A percentile compares a stretch with the other conserved stretches of the same genome.
Evolutionary conservation across 1,139 yeast genomes (phyloP).

Genomic region (Kodamaea sp.): DNA sequence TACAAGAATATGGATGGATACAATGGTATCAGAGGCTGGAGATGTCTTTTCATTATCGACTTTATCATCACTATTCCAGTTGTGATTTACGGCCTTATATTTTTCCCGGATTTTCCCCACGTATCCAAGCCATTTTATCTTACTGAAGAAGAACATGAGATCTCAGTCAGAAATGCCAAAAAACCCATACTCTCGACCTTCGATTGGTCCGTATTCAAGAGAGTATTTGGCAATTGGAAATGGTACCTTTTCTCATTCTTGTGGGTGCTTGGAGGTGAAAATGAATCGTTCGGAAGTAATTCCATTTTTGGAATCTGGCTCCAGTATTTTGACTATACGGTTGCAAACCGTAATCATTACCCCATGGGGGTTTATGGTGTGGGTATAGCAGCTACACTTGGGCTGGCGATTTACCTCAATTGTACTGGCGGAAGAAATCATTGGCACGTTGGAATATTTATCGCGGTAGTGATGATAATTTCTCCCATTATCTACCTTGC

Average conservation of each 20-base stretch:
- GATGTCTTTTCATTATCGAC: slow-evolving; percentile 43
- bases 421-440: slow-evolving; percentile 51
- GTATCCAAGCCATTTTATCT: slow-evolving; percentile 37
- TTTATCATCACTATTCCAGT: slow-evolving; percentile 46
- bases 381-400: slow-evolving; percentile 50
- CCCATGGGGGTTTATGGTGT: slow-evolving; percentile 61
- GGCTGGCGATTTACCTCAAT: slow-evolving; percentile 50
- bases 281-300: slow-evolving; percentile 55
- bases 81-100: slow-evolving; percentile 52
- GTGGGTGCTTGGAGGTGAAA: slow-evolving; percentile 64
- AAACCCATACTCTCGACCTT: slow-evolving; percentile 36
- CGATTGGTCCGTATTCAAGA: slow-evolving; percentile 44
- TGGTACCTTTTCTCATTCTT: slow-evolving; percentile 57
- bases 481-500: slow-evolving; percentile 44
- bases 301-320: slow-evolving; percentile 56
- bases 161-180: slow-evolving; percentile 31
- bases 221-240: slow-evolving; percentile 58
- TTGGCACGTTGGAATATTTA: slow-evolving; percentile 49
- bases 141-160: slow-evolving; percentile 34
- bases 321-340: slow-evolving; percentile 41
- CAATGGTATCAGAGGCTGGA: slow-evolving; percentile 38
- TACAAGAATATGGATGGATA: slow-evolving; percentile 31
- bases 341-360: slow-evolving; percentile 50
- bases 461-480: slow-evolving; percentile 39
- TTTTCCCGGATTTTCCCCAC: slow-evolving; percentile 62